Evolutionary conservation across 1,284 basidiomycete genomes (phyloP), one percentile per base, ranked within the genome.

Genomic region (Chondrostereum purpureum): DNA sequence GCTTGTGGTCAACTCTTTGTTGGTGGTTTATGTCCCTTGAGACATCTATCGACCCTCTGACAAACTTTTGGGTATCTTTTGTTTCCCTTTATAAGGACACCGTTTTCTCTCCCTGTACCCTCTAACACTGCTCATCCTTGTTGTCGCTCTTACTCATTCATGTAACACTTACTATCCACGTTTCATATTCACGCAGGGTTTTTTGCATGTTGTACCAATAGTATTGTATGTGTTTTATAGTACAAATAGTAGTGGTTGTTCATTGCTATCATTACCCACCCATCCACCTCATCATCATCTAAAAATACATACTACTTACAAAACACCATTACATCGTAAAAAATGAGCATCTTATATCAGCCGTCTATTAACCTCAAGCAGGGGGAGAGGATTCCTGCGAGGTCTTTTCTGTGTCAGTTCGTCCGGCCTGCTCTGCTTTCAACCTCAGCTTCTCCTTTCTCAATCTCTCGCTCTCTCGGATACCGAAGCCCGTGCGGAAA

Each of bases 1-100:
- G 61, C 60, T 88, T 49, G 72, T 87, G 5, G 81, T 88, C 17
- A 87, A 88, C 58, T 74, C 80, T 19, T 58, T 88, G 44, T 56
- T 88, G 43, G 81, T 87, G 18, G 77, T 78, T 5, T 87, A 69
- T 54, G 75, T 87, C 48, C 73, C 75, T 22, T 78, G 62, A 71
- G 10, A 14, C 14, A 33, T 33, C 27, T 33, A 10, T n/a, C 27
- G 11, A 33, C 27, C 14, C 14, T 33, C 27, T 33, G 10, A n/a
- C n/a, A n/a, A n/a, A n/a, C n/a, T n/a, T n/a, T n/a, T n/a, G n/a
- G n/a, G n/a, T n/a, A n/a, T n/a, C n/a, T n/a, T n/a, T n/a, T n/a
- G n/a, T n/a, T n/a, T n/a, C n/a, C n/a, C n/a, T n/a, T n/a, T n/a
- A n/a, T n/a, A n/a, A n/a, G n/a, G 14, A 33, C 27, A 33, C 10